Evolutionary conservation across 495 filamentous ascomycete species (phyloP), one percentile per base, ranked within the genome.

Genomic region (Neurospora africana): DNA sequence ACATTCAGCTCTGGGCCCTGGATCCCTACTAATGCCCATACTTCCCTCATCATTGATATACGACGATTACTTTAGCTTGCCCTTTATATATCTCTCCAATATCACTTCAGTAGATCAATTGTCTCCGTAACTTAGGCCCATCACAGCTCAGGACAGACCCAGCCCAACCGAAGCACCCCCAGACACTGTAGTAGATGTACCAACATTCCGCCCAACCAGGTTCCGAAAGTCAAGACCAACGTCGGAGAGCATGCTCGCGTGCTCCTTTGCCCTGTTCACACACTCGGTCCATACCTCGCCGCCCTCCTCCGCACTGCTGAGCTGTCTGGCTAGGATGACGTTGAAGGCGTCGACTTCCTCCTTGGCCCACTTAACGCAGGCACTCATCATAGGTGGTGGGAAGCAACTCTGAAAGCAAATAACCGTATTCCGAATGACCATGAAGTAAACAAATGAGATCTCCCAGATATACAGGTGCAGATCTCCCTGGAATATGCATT

Each of bases 381-480:
- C 93, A 75, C 92, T 95, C 84, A 92, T 93, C 86, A 95, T 91
- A 27, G 88, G 82, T 27, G 91, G 85, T 4, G 94, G 91, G 79
- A 98, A 99, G 78, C 93, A 97, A 73, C 89, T 86, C 78, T 97
- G 92, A 78, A 94, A 98, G 76, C 92, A 92, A 77, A 85, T 87
- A 73, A 97, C 89, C 7, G 95, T 97, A 79, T 97, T 97, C 70
- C 90, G 89, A 79, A 98, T 96, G 74, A 97, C 87, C 36, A 90
- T 92, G 84, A 99, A 99, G 80, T 97, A 97, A 69, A 98, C 94
- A 74, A 91, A 97, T 4, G 95, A 95, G n/a, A 99, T 87, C 79
- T 97, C 91, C 83, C 91, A 97, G 76, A 98, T 94, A 81, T 99
- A 98, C 10, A 92, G 87, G 19, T 90, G 91, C 7, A 98, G 88